A percentile compares a stretch with the other conserved stretches of the same genome.
Evolutionary conservation across 257 asterid species (phyloP).

Genomic region (Nicotiana sylvestris): DNA sequence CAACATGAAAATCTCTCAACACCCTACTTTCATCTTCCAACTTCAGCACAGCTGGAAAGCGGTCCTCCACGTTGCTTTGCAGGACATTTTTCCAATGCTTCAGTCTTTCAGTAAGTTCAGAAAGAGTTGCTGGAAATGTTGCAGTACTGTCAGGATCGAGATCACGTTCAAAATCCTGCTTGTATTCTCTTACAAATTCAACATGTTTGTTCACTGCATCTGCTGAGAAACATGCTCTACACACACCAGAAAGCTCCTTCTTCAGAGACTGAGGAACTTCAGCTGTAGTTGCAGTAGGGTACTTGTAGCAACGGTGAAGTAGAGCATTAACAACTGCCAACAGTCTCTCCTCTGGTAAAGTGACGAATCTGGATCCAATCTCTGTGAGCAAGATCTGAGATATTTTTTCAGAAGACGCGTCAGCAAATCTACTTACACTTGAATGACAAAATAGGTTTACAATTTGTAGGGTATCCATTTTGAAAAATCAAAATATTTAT

Average conservation of each 20-base stretch:
- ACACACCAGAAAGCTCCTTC: conserved; percentile 99
- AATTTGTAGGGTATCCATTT: not conserved
- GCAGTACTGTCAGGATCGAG: conserved; percentile 95
- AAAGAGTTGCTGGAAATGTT: conserved; percentile 90
- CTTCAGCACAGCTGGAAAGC: conserved; percentile 94
- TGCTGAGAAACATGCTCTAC: conserved; percentile 98
- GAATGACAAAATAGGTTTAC: not conserved
- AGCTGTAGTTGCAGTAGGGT: conserved; percentile 97
- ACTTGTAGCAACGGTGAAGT: conserved; percentile 99
- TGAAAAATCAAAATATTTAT: not conserved
- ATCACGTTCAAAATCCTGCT: conserved; percentile 95
- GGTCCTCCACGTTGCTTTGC: conserved; percentile 95
- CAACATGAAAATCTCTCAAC: conserved; percentile 88
- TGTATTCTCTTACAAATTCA: conserved; percentile 95
- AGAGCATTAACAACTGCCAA: conserved; percentile 97
- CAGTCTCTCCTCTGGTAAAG: conserved; percentile 96
- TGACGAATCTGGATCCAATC: conserved; percentile 93
- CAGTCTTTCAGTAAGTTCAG: conserved; percentile 87
- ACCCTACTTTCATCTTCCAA: conserved; percentile 99
- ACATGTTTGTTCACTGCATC: conserved; percentile 99
- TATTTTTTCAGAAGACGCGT: not conserved
- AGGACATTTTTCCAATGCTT: conserved; percentile 98
- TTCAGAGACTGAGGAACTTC: conserved; percentile 98
- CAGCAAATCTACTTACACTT: not conserved
- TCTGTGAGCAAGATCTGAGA: conserved; percentile 88